A percentile compares a stretch with the other conserved stretches of the same genome.
phyloP scores from a whole-genome alignment of 2,329 filamentous ascomycete species.

The Orbilia ellipsospora region DNA sequence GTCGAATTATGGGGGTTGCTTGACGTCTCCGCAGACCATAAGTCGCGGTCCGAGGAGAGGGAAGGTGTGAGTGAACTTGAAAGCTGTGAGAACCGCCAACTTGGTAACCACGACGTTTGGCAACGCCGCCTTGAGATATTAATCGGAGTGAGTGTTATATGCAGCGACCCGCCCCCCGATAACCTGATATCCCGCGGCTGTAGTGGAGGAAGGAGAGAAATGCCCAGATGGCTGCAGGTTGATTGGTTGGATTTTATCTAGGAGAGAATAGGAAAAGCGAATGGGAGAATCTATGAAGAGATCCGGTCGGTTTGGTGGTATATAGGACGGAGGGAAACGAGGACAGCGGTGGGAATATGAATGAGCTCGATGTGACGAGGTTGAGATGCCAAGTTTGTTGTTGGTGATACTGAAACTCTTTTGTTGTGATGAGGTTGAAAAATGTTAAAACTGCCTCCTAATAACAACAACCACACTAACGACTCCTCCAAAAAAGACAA shows the following conservation, averaged over 20 bases:
- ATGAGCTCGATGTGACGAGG: background rate
- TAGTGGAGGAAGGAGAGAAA: conserved; percentile 29
- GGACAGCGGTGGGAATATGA: too few species aligned
- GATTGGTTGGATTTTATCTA: too few species aligned
- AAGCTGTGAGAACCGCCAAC: conserved; percentile 51
- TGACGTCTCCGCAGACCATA: conserved; percentile 55
- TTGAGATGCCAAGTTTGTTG: background rate
- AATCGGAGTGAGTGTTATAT: conserved; percentile 23
- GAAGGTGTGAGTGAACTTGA: conserved; percentile 54
- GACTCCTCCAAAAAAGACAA: background rate
- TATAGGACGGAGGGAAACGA: too few species aligned
- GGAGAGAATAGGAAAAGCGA: background rate
- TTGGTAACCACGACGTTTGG: conserved; percentile 56
- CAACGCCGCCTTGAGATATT: conserved; percentile 42
- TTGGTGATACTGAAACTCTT: background rate
- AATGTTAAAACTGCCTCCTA: background rate
- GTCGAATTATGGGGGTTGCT: conserved; percentile 53
- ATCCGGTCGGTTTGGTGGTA: background rate
- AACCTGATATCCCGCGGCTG: conserved; percentile 28
- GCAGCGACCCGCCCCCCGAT: conserved; percentile 41
- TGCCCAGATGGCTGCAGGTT: conserved; percentile 28
- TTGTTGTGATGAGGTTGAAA: background rate
- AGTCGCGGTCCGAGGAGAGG: conserved; percentile 55
- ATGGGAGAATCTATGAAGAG: background rate
- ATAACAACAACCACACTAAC: background rate